phyloP scores from a whole-genome alignment of 495 filamentous ascomycete species.

The Delitschia confertaspora region DNA sequence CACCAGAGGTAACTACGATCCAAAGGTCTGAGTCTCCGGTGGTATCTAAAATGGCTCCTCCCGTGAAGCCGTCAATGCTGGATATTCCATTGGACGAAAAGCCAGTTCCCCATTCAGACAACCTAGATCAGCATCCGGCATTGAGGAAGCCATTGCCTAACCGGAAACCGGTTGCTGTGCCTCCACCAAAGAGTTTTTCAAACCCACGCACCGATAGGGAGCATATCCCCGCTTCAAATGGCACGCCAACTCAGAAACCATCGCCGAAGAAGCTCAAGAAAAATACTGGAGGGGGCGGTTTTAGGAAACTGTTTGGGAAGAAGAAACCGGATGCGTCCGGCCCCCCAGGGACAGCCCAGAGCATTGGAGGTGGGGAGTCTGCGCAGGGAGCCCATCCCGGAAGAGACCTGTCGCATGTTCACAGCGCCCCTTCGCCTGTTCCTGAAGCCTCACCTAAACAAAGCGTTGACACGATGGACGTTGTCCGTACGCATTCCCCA shows the following conservation, averaged over 20 bases:
- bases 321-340: slow-evolving; percentile 37
- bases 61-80: slow-evolving; percentile 4
- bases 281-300: slow-evolving; percentile 40
- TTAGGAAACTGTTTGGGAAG: slow-evolving; percentile 57
- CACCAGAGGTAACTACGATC: neutral
- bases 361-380: slow-evolving; percentile 2
- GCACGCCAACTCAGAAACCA: slow-evolving; percentile 16
- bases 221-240: slow-evolving; percentile 1
- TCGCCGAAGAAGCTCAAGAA: slow-evolving; percentile 47
- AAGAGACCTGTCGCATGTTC: slow-evolving; percentile 24
- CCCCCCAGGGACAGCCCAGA: slow-evolving; percentile 5
- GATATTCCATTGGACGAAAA: slow-evolving; percentile 23
- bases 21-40: slow-evolving; percentile 17
- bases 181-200: slow-evolving; percentile 1
- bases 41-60: slow-evolving; percentile 13
- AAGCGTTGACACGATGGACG: slow-evolving; percentile 6
- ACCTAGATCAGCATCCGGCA: slow-evolving; percentile 32
- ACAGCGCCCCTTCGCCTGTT: slow-evolving; percentile 24
- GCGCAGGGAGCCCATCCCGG: slow-evolving; percentile 6
- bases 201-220: slow-evolving; percentile 2
- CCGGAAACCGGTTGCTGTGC: slow-evolving; percentile 6
- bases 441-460: slow-evolving; percentile 25
- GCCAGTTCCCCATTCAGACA: slow-evolving; percentile 15
- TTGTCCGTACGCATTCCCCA: slow-evolving; percentile 11
- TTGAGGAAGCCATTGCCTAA: slow-evolving; percentile 26